Evolutionary conservation across 2,329 filamentous ascomycete genomes (phyloP), one percentile per base, ranked within the genome.

Genomic region (Myriosclerotinia duriaeana): DNA sequence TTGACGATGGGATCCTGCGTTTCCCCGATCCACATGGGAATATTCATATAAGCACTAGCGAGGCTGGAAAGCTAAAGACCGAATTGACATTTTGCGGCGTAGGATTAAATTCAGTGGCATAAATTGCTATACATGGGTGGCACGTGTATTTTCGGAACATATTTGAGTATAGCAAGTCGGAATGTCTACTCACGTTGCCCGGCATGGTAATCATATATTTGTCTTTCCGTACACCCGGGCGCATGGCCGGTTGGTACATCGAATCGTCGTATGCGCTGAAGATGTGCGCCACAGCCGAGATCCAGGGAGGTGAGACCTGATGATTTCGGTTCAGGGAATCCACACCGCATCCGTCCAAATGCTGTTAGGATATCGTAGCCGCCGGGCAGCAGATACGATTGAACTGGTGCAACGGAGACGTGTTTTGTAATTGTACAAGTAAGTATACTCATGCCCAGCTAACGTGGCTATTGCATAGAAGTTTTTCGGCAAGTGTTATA

Each of bases 261-360:
- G 20, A 38, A 50, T 60, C 30, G 22, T 36, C 44, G 48, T 38
- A 38, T 38, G 34, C 8, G n/a, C 58, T 34, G 30, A 15, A 60
- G 50, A 15, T 38, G 1, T 26, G 22, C 58, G 14, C 30, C 30
- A 50, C 14, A 22, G 36, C 40, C 40, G 17, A 58, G 38, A 30
- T 44, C 22, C 38, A 56, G 54, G 20, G 54, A 58, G 53, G 34
- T 54, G 15, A 38, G 34, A 54, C 20, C 20, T 38, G 42, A 58
- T n/a, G 58, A 50, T 46, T 34, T 34, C 30, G 30, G 30, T 64
- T 42, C 42, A 59, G 48, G 22, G 46, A n/a, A 58, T 40, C 34
- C 50, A 59, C 34, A 42, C 42, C 22, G 44, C 42, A 59, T 59
- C 11, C 38, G 40, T 20, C 30, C 53, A 59, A 65, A 65, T 42